Evolutionary conservation across 768 basidiomycete genomes (phyloP), one percentile per base, ranked within the genome.

Genomic region (Termitomyces sp.): DNA sequence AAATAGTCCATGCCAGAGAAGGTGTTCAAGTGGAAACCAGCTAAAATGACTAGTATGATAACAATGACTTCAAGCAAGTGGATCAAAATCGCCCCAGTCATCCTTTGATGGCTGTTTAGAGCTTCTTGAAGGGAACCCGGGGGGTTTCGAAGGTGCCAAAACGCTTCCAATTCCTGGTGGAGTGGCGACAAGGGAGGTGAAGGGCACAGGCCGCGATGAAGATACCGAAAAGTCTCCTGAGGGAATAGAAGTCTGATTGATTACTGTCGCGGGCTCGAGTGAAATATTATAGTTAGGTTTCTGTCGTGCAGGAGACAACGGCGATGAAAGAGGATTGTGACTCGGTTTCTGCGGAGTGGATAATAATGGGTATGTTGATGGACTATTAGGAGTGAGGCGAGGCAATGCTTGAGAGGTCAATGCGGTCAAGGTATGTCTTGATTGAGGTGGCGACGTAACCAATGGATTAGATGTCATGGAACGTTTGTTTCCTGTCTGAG

Each of bases 1-100:
- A 67, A 16, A 68, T 73, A 32, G 80, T 89, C 36, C 77, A 73
- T 13, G 65, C 72, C 16, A 62, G 73, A 49, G 73, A 74, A 20
- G 77, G 76, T 8, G 72, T 84, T 16, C 71, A 76, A 61, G 74
- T 85, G 2, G 85, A 86, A 59, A 42, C 53, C 56, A 54, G 53
- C 60, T 58, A 33, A 60, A 53, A 26, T 62, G 9, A 42, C 40
- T 61, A 26, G 54, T 52, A 56, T 43, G 32, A 58, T 22, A 54
- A 61, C 58, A 55, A 12, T 40, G 38, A 26, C 36, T 61, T 30
- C 71, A 88, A 52, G 81, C 77, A 46, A 90, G 72, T 13, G 91
- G 91, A 74, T 93, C 91, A 66, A 93, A 93, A 68, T 90, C 91
- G 24, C 83, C 83, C 87, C 88, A 91, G 58, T 85, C 85, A 61